phyloP scores from a whole-genome alignment of 2,329 filamentous ascomycete genomes.

The Pseudopithomyces chartarum region DNA sequence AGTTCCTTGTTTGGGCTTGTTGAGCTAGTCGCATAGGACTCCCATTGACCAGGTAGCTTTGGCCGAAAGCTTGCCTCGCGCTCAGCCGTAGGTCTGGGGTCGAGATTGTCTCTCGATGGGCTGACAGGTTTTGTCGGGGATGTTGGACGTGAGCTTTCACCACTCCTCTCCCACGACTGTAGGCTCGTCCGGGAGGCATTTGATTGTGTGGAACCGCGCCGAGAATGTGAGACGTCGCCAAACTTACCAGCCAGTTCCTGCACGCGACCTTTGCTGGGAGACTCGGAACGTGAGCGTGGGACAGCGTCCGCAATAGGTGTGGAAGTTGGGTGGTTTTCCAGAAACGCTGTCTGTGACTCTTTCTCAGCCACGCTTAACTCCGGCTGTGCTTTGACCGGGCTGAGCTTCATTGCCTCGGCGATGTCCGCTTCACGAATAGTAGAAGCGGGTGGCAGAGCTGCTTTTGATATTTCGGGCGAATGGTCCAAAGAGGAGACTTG shows the following conservation, averaged over 20 bases:
- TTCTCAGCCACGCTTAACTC: constrained; percentile 36
- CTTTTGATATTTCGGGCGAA: constrained; percentile 26
- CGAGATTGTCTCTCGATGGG: constrained; percentile 20
- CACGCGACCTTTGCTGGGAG: constrained; percentile 56
- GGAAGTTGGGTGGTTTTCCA: constrained; percentile 39
- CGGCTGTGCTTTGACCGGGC: constrained; percentile 23
- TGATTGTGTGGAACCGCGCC: constrained; percentile 53
- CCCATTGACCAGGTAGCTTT: constrained; percentile 59
- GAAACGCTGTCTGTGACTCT: constrained; percentile 41
- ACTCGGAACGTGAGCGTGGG: constrained; percentile 46
- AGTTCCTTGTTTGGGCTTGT: constrained; percentile 35
- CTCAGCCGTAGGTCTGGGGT: constrained; percentile 32
- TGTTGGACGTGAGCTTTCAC: constrained; percentile 41
- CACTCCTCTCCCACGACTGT: constrained; percentile 47
- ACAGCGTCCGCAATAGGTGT: constrained; percentile 35
- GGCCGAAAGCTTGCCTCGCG: constrained; percentile 54
- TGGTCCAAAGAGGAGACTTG: constrained; percentile 49
- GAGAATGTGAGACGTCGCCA: constrained; percentile 51
- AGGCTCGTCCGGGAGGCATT: constrained; percentile 47
- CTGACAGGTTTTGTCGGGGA: constrained; percentile 34
- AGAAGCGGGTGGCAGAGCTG: constrained; percentile 34
- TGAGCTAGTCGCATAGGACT: constrained; percentile 53
- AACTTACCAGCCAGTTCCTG: constrained; percentile 58
- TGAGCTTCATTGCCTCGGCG: constrained; percentile 33
- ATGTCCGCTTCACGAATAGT: constrained; percentile 44